Base-by-base conservation (phyloP, 78 protist genomes). In the Dictyostelium brefeldianum region DNA sequence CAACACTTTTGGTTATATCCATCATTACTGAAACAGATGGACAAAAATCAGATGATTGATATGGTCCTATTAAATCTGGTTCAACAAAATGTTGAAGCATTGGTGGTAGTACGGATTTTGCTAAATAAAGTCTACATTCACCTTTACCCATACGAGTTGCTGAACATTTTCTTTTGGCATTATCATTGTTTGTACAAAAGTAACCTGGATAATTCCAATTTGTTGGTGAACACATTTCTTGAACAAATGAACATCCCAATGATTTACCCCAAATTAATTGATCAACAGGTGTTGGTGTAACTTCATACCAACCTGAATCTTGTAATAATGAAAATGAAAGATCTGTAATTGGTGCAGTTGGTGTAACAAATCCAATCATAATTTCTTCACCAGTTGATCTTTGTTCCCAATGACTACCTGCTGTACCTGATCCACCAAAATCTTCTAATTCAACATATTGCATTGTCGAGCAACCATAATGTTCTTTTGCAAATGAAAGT, bases 301-400 rank as follows among this genome's bases (percentile, higher is more conserved):
- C 12, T 11, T 50, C 25, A 69, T 81, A 81, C 89, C 89, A 81
- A 36, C 89, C 89, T 4, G 79, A 20, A 18, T 81, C 89, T n/a
- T 81, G 8, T 6, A 81, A 67, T 29, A 81, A 27, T 51, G 89
- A 50, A 5, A 81, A 69, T 20, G 89, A 67, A 10, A 81, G 67
- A 18, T 31, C 51, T 1, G 89, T 67, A 31, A 69, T 12, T 50
- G 89, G 89, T 5, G 54, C 36, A 69, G 31, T 18, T 27, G 71
- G 43, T 50, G 65, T 64, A 11, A 73, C 67, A 31, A 48, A 81
- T 1, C 89, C 89, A 3, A 81, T 20, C 89, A 81, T 81, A 9
- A 29, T 20, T 50, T 81, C 89, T 14, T 64, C 77, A 53, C 77
- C 77, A 67, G 51, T 22, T 4, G 36, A 9, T 64, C 78, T 69